A percentile compares a stretch with the other conserved stretches of the same genome.
Conservation (phyloP, 345 rosid species). For the Arabidopsis arenosa region DNA sequence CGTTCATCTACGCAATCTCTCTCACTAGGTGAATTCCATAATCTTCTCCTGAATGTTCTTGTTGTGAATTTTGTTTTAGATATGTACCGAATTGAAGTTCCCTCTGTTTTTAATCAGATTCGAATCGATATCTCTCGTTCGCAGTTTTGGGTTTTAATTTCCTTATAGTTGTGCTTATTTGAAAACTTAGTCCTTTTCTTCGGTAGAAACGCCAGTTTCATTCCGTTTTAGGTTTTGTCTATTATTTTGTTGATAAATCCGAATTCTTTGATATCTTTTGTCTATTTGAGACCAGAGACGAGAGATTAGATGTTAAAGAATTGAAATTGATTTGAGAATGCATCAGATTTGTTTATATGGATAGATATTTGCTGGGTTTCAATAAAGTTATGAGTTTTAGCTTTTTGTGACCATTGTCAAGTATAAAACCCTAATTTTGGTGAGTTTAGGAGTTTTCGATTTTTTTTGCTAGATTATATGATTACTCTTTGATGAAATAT, state of each 20-base stretch:
- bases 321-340: background rate
- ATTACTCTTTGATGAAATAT: background rate
- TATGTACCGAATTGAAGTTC: background rate
- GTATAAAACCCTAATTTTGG: slow-evolving; percentile 15
- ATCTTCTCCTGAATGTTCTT: background rate
- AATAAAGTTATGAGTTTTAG: background rate
- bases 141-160: background rate
- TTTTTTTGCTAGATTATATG: background rate
- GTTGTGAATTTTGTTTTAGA: background rate
- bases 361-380: background rate
- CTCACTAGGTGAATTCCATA: background rate
- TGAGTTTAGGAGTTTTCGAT: background rate
- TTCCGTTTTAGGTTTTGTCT: background rate
- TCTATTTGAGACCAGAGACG: background rate
- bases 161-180: background rate
- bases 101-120: background rate
- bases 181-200: background rate
- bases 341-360: background rate
- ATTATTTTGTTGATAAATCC: background rate
- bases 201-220: background rate
- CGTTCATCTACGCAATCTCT: background rate
- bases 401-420: slow-evolving; percentile 1
- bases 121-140: background rate
- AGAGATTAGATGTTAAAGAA: background rate
- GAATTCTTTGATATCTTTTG: background rate